Evolutionary conservation across 2,329 filamentous ascomycete species (phyloP).

Genomic region (Beauveria scarabaeidicola): DNA sequence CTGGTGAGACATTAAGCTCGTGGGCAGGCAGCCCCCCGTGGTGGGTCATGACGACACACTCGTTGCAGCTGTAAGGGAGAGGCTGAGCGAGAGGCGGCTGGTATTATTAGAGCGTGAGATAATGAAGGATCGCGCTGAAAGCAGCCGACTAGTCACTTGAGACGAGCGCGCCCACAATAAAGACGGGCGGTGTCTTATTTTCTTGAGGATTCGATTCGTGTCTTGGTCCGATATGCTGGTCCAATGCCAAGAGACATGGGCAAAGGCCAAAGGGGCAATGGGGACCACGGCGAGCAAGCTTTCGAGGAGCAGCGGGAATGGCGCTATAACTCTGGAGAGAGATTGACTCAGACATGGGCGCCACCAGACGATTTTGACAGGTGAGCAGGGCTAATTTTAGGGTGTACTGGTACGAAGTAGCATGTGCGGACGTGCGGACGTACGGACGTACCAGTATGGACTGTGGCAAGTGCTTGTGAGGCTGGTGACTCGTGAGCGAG

Average conservation of each 20-base stretch:
- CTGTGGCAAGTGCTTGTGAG: too few relatives aligned
- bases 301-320: constrained; percentile 4
- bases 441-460: too few relatives aligned
- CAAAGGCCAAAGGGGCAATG: not conserved
- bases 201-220: constrained; percentile 3
- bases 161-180: constrained; percentile 3
- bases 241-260: constrained; percentile 4
- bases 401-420: too few relatives aligned
- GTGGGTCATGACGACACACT: constrained; percentile 9
- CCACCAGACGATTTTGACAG: constrained; percentile 11
- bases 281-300: not conserved
- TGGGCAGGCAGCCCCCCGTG: not conserved
- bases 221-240: constrained; percentile 8
- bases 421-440: too few relatives aligned
- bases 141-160: not conserved
- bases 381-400: constrained; percentile 1
- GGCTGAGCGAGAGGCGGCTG: not conserved
- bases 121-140: not conserved
- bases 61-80: not conserved
- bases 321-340: constrained; percentile 9
- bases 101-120: not conserved
- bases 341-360: constrained; percentile 11
- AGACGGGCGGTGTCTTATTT: not conserved
- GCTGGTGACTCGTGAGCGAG: too few relatives aligned
- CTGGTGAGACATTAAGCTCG: not conserved